Evolutionary conservation across 805 yeast genomes (phyloP).

Genomic region (Metschnikowia kunwiensis): DNA sequence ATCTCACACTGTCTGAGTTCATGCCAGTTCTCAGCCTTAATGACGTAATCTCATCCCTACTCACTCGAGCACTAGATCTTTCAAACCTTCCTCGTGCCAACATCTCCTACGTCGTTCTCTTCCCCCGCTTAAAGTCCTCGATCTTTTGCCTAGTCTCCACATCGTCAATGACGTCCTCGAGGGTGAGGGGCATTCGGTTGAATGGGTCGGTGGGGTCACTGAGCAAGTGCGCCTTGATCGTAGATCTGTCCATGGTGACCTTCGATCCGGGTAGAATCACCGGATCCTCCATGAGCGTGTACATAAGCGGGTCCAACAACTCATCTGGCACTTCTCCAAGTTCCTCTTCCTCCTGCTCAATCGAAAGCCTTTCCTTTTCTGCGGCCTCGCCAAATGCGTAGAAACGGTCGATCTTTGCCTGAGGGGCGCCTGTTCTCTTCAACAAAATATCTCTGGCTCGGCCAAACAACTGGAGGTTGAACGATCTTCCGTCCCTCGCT

Average conservation of each 20-base stretch:
- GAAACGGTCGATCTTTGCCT: conserved; percentile 50
- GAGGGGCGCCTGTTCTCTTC: conserved; percentile 47
- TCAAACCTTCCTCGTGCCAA: no score
- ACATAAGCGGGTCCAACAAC: conserved; percentile 95
- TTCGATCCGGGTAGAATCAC: conserved; percentile 88
- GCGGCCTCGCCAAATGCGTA: conserved; percentile 62
- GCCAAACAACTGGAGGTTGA: conserved; percentile 58
- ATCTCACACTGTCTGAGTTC: neutral
- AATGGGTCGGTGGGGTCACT: conserved; percentile 97
- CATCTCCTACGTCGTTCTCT: conserved; percentile 17
- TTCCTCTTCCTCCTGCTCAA: conserved; percentile 81
- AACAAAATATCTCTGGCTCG: conserved; percentile 69
- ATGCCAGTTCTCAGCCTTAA: no score
- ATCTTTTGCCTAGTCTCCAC: conserved; percentile 62
- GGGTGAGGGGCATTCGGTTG: conserved; percentile 83
- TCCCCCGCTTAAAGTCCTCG: conserved; percentile 50
- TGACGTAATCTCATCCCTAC: no score
- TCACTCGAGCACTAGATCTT: no score
- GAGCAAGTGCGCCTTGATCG: conserved; percentile 88
- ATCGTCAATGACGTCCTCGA: conserved; percentile 86
- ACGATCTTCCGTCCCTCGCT: conserved; percentile 91
- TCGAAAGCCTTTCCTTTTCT: conserved; percentile 52
- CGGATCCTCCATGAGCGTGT: conserved; percentile 91
- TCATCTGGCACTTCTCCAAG: conserved; percentile 96
- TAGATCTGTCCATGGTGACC: conserved; percentile 81